phyloP scores from a whole-genome alignment of 2,329 filamentous ascomycete genomes.

The Scytalidium sp. region DNA sequence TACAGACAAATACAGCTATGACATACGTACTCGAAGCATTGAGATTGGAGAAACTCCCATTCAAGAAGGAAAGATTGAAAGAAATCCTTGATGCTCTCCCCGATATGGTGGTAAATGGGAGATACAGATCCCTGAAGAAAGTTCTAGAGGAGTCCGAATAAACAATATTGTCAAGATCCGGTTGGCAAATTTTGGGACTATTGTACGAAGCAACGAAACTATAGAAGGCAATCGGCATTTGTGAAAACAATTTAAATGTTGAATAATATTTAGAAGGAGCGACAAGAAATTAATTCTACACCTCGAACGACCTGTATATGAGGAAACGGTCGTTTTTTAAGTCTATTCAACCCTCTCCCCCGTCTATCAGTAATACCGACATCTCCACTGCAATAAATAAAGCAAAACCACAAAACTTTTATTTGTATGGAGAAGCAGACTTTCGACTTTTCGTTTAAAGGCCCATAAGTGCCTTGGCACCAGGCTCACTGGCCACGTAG shows the following conservation, averaged over 20 bases:
- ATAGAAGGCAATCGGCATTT: background rate
- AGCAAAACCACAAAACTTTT: background rate
- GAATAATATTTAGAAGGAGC: background rate
- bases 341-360: background rate
- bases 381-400: background rate
- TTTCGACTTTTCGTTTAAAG: slow-evolving; percentile 17
- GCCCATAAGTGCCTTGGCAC: slow-evolving; percentile 69
- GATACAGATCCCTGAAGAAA: background rate
- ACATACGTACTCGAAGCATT: slow-evolving; percentile 58
- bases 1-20: slow-evolving; percentile 53
- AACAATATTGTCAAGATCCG: background rate
- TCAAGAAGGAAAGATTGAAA: slow-evolving; percentile 41
- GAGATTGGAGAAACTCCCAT: slow-evolving; percentile 46
- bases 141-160: background rate
- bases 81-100: slow-evolving; percentile 41
- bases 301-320: background rate
- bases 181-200: background rate
- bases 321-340: background rate
- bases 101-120: slow-evolving; percentile 8
- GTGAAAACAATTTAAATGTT: background rate
- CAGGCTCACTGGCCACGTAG: slow-evolving; percentile 92
- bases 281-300: background rate
- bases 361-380: background rate
- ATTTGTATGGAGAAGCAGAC: background rate
- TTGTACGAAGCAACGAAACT: background rate